phyloP scores from a whole-genome alignment of 2,329 filamentous ascomycete species.

The Cladophialophora chaetospira region DNA sequence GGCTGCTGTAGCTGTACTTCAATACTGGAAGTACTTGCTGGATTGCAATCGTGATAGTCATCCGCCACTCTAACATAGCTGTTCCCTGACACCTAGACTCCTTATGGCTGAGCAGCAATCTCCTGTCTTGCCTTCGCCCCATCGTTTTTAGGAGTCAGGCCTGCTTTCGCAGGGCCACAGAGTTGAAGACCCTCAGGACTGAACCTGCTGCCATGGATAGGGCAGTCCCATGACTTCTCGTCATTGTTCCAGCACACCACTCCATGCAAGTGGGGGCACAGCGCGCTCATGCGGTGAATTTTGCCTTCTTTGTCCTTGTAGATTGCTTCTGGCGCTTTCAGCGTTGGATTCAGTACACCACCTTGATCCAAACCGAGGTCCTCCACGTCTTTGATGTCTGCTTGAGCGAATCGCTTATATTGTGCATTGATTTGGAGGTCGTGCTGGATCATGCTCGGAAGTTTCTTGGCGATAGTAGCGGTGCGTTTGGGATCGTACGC shows the following conservation, averaged over 20 bases:
- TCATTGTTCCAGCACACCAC: slow-evolving; percentile 59
- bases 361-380: slow-evolving; percentile 54
- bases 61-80: too few relatives aligned
- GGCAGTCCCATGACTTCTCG: slow-evolving; percentile 60
- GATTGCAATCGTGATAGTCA: too few relatives aligned
- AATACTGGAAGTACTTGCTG: too few relatives aligned
- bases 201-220: slow-evolving; percentile 49
- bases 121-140: slow-evolving; percentile 8
- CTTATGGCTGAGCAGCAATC: background rate
- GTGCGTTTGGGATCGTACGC: slow-evolving; percentile 28
- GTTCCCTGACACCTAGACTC: too few relatives aligned
- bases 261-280: slow-evolving; percentile 60
- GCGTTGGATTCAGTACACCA: slow-evolving; percentile 53
- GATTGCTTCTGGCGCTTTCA: slow-evolving; percentile 53
- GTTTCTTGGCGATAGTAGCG: slow-evolving; percentile 48
- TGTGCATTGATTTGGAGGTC: slow-evolving; percentile 59
- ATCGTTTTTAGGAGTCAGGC: slow-evolving; percentile 32
- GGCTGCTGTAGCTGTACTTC: too few relatives aligned
- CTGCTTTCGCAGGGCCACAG: slow-evolving; percentile 44
- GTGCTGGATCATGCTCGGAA: slow-evolving; percentile 51
- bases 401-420: slow-evolving; percentile 57
- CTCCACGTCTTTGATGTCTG: slow-evolving; percentile 60
- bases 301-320: slow-evolving; percentile 60
- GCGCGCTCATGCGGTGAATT: slow-evolving; percentile 53
- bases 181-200: slow-evolving; percentile 46